Evolutionary conservation across 768 basidiomycete genomes (phyloP).

Genomic region (Auriscalpium vulgare): DNA sequence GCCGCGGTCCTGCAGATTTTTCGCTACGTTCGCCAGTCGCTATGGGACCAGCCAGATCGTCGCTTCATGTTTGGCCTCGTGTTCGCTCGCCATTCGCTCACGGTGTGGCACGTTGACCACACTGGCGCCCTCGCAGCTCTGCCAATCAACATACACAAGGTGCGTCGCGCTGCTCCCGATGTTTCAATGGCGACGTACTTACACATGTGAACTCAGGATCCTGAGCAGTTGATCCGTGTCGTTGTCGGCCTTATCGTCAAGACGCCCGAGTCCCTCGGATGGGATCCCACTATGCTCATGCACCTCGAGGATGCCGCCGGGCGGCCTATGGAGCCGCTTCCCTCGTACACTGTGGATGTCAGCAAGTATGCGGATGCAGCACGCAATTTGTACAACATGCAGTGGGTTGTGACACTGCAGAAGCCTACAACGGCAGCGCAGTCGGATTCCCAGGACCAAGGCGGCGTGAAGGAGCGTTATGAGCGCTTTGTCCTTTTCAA

Average conservation of each 20-base stretch:
- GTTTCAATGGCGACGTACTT: not conserved
- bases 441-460: too few relatives aligned
- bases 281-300: slow-evolving; percentile 1
- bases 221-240: not conserved
- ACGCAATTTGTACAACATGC: not conserved
- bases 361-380: too few relatives aligned
- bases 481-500: not conserved
- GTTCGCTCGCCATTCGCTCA: not conserved
- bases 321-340: not conserved
- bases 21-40: not conserved
- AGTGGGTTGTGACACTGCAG: not conserved
- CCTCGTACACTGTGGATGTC: not conserved
- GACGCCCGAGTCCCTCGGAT: not conserved
- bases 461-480: not conserved
- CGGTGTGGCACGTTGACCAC: not conserved
- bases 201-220: not conserved
- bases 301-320: not conserved
- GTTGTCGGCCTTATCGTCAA: not conserved
- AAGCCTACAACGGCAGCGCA: not conserved
- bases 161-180: not conserved
- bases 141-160: not conserved
- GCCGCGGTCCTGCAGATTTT: not conserved
- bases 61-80: not conserved
- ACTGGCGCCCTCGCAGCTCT: not conserved
- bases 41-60: not conserved